Percentiles rank a stretch among this genome's conserved stretches.
Evolutionary conservation across 257 asterid species (phyloP).

Genomic region (Fraxinus pennsylvanica): DNA sequence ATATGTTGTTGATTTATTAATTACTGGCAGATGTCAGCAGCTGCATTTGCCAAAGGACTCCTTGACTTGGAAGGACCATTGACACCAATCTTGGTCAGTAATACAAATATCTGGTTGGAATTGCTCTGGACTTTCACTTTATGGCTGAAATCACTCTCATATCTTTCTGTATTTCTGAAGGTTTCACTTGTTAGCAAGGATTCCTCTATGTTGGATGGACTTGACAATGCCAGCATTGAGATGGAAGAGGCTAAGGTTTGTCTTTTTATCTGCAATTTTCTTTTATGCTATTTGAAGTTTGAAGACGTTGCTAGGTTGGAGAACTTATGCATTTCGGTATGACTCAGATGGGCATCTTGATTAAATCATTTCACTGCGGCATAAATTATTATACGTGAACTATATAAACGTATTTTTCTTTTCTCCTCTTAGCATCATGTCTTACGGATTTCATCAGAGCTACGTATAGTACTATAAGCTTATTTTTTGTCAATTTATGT

Average conservation of each 20-base stretch:
- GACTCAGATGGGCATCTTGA: neutral
- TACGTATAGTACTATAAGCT: neutral
- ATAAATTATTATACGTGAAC: neutral
- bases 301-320: neutral
- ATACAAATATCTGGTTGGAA: constrained; percentile 18
- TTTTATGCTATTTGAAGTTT: constrained; percentile 8
- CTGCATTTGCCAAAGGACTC: constrained; percentile 99
- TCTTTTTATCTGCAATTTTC: constrained; percentile 23
- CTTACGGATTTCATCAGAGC: neutral
- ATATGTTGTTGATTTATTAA: constrained; percentile 16
- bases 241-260: constrained; percentile 95
- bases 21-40: constrained; percentile 85
- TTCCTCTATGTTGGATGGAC: constrained; percentile 97
- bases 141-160: constrained; percentile 7
- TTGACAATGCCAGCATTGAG: constrained; percentile 86
- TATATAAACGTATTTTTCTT: neutral
- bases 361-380: neutral
- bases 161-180: constrained; percentile 35
- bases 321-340: neutral
- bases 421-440: neutral
- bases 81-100: constrained; percentile 92
- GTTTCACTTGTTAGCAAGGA: constrained; percentile 99
- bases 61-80: constrained; percentile 96
- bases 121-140: constrained; percentile 5
- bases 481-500: neutral